Evolutionary conservation across 2,329 filamentous ascomycete species (phyloP), one percentile per base, ranked within the genome.

Genomic region (Keithomyces neogunnii): DNA sequence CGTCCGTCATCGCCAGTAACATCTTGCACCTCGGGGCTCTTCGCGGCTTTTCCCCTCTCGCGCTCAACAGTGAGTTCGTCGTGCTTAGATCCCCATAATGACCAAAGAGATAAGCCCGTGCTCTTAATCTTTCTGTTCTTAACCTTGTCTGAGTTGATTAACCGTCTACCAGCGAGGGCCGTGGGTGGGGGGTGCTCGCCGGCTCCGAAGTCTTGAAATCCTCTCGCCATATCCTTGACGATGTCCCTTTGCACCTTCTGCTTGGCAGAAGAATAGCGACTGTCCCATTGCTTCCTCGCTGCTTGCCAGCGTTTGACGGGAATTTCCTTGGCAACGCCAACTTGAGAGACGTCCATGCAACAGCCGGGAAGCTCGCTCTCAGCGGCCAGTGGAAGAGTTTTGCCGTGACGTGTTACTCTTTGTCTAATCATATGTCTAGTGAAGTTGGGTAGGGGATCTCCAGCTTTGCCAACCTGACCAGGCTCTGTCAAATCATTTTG

Each of bases 341-440:
- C 78, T 1, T 85, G 77, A 5, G 77, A 72, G 1, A 77, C 72
- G 1, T 80, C 70, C 26, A 95, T 70, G 19, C 59, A 82, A 69
- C 68, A 96, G 57, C 57, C 87, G 0, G 80, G 75, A 1, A 96
- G 74, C 3, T 88, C 80, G 0, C 76, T 71, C 26, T 82, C 75
- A 0, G 82, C 75, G 0, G 81, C 76, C 4, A 99, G 74, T 0
- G 82, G 77, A 53, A 84, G 82, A 28, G 91, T 84, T 10, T 78
- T 75, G 4, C 93, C 93, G 62, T 92, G 82, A 2, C 86, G 77
- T 54, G 88, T 87, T 26, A 97, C 84, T 31, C 86, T 77, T 65
- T 99, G 90, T 7, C 93, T 85, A 55, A 99, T 91, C 91, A 97
- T 96, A 65, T 95, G 85, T 53, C 86, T 76, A 49, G 81, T 77